Percentiles rank a stretch among this genome's conserved stretches.
These are phyloP conservation scores for Picea sitchensis DNA, from an alignment of 75 land plant species.

Conservation along the genomic window DNA sequence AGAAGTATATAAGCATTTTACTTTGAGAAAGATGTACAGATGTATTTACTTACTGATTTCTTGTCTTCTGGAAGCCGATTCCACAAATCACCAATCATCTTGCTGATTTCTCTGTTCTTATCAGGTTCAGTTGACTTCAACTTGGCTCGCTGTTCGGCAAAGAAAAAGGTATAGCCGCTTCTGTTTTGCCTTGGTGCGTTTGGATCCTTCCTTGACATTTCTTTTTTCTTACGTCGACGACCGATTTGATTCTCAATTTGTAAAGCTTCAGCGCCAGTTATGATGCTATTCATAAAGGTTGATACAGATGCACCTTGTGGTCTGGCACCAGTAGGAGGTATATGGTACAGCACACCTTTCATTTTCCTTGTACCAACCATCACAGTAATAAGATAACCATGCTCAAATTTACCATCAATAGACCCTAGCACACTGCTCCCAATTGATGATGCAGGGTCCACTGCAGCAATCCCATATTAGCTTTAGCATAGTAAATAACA, in stretches of 20 bases:
- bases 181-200: slow-evolving; percentile 31
- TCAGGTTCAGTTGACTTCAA: slow-evolving; percentile 29
- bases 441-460: slow-evolving; percentile 22
- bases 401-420: slow-evolving; percentile 82
- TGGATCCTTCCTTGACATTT: slow-evolving; percentile 24
- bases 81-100: slow-evolving; percentile 48
- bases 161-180: slow-evolving; percentile 49
- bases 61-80: slow-evolving; percentile 37
- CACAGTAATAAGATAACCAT: slow-evolving; percentile 80
- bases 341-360: slow-evolving; percentile 78
- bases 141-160: slow-evolving; percentile 36
- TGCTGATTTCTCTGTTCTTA: slow-evolving; percentile 43
- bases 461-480: slow-evolving; percentile 17
- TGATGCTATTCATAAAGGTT: neutral
- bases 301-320: slow-evolving; percentile 27
- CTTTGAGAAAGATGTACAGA: neutral
- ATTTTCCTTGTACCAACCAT: slow-evolving; percentile 61
- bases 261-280: slow-evolving; percentile 13
- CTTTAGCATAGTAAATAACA: neutral
- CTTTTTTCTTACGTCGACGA: slow-evolving; percentile 18
- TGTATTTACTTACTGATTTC: slow-evolving; percentile 34
- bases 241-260: slow-evolving; percentile 5
- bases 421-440: slow-evolving; percentile 51
- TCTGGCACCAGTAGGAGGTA: slow-evolving; percentile 23
- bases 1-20: neutral